Base-by-base conservation (phyloP, 169 alveolate species). In the Plasmodium reichenowi region DNA sequence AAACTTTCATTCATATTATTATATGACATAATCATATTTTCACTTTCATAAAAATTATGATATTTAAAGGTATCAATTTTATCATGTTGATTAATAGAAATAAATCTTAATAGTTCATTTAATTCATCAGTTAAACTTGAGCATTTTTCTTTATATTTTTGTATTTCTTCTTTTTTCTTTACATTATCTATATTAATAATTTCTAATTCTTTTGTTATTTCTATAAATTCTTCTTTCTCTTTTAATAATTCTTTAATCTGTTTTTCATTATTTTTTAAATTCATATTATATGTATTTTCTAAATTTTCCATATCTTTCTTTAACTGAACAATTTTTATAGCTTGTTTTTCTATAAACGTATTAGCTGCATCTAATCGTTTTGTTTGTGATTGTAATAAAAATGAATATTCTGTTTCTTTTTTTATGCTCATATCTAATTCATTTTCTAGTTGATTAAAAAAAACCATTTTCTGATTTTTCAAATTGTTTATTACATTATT, bases 161-260 rank as follows among this genome's bases (percentile, higher is more conserved):
- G 22, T 48, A 76, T 8, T 56, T 76, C 89, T 56, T 76, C 89
- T 3, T 76, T 70, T 13, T 76, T 76, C 24, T 76, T 76, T 64
- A 48, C 32, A 64, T 64, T 76, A 6, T 76, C 89, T 5, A 64
- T 26, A 13, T 76, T 76, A 1, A 76, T 26, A 24, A 64, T 43
- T 26, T 76, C 59, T 20, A 76, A 64, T 20, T 56, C 68, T 63
- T 76, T 66, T n/a, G 70, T 56, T 1, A 43, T 76, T 5, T 66
- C 20, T 1, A 76, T 7, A n/a, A 76, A 64, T 48, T 76, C 89
- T 54, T 54, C 62, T 64, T 70, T 76, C 32, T 76, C 89, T n/a
- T 64, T 68, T 10, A 76, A 9, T 13, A 76, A 58, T 24, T 76
- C 58, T 9, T 62, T 38, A 56, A 76, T 76, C 1, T 22, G 67